A percentile compares a stretch with the other conserved stretches of the same genome.
These are phyloP conservation scores for Aspergillus kassunensis DNA, from an alignment of 495 filamentous ascomycete genomes.

Conservation along the genomic window DNA sequence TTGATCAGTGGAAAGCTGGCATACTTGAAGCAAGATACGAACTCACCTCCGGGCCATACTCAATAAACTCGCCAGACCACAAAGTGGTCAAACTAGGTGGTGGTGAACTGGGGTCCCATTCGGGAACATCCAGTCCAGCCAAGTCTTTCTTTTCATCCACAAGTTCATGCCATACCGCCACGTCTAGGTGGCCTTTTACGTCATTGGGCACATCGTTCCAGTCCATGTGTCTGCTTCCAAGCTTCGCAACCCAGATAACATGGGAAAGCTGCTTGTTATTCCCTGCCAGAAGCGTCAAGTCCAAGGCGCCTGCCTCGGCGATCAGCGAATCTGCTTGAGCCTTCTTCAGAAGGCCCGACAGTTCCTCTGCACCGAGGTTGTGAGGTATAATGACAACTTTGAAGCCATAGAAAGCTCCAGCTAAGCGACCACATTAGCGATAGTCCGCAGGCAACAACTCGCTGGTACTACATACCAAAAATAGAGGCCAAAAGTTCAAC, in stretches of 20 bases:
- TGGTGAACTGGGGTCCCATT: slow-evolving; percentile 45
- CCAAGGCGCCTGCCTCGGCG: slow-evolving; percentile 81
- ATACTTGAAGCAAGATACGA: not conserved
- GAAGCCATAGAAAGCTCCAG: slow-evolving; percentile 75
- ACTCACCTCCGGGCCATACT: slow-evolving; percentile 63
- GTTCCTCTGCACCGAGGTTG: slow-evolving; percentile 58
- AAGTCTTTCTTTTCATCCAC: slow-evolving; percentile 56
- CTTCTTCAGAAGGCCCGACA: slow-evolving; percentile 66
- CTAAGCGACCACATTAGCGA: slow-evolving; percentile 33
- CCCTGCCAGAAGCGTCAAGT: slow-evolving; percentile 67
- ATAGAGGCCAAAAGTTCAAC: slow-evolving; percentile 73
- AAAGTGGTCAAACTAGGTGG: slow-evolving; percentile 54
- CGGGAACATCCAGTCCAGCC: slow-evolving; percentile 46
- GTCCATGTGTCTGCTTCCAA: slow-evolving; percentile 88
- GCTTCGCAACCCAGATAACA: slow-evolving; percentile 90
- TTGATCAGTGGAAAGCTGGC: too few relatives aligned
- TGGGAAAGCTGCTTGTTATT: slow-evolving; percentile 66
- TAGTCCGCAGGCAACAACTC: not conserved
- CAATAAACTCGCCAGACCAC: slow-evolving; percentile 69
- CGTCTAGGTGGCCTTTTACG: slow-evolving; percentile 64
- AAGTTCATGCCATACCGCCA: slow-evolving; percentile 84
- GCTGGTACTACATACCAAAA: slow-evolving; percentile 51
- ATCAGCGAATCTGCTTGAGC: slow-evolving; percentile 76
- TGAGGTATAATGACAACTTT: slow-evolving; percentile 81
- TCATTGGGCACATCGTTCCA: slow-evolving; percentile 77